Evolutionary conservation across 768 basidiomycete genomes (phyloP), one percentile per base, ranked within the genome.

Genomic region (Podaxis sp.): DNA sequence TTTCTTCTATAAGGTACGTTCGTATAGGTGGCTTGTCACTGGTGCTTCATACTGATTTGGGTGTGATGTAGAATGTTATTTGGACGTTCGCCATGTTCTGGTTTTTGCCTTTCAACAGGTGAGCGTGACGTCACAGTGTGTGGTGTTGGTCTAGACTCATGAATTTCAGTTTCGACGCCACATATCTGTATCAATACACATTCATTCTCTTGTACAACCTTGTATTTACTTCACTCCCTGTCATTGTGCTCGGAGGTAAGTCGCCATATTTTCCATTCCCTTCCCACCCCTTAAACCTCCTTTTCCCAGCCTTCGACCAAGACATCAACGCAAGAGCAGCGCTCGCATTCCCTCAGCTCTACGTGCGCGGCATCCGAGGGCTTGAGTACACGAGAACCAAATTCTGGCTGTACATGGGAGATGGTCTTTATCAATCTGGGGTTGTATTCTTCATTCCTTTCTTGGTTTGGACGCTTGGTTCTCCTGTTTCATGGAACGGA

Each of bases 1-100:
- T 75, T 99, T 98, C 80, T 99, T 99, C 77, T 98, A 98, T 84
- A 99, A 99, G 86, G 92, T 93, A 44, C 55, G 80, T 69, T 69
- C 24, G 30, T 22, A 26, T 15, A 15, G 2, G 12, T 1, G n/a
- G 15, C 15, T 17, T 33, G 15, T 3, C 26, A 13, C 54, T 15
- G 41, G 41, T 41, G 13, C 30, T 55, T 50, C 15, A 37, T 33
- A 33, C 20, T 50, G 20, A 38, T 56, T 51, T 50, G 26, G 46
- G 15, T n/a, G 22, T 41, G 44, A 46, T 67, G 37, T 65, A 93
- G 91, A 94, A 92, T 70, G 90, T 96, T 62, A 89, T 95, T 60
- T 96, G 93, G 93, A 96, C 93, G 1, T 83, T 96, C 68, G 89
- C 90, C 7, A 84, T 93, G 84, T 99, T 98, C 78, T 96, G 96